Percentiles rank a stretch among this genome's conserved stretches.
Evolutionary conservation across 176 grass and related monocot genomes (phyloP).

Genomic region (Bromus sterilis): DNA sequence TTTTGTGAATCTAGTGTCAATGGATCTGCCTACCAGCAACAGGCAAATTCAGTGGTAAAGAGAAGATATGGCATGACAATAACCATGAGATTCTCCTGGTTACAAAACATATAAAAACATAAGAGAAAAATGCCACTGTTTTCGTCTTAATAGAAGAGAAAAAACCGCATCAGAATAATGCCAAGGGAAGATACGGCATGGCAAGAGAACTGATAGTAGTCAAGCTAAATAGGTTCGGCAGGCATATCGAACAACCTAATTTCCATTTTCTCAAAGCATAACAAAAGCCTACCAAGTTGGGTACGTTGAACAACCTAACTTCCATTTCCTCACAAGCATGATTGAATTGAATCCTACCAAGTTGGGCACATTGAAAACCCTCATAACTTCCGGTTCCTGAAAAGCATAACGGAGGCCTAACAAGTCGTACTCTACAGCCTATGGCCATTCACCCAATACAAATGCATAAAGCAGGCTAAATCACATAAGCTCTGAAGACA

Average conservation of each 20-base stretch:
- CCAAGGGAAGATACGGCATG: neutral
- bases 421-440: too few species aligned
- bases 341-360: neutral
- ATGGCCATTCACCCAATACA: too few species aligned
- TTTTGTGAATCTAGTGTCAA: neutral
- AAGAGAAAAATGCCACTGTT: too few species aligned
- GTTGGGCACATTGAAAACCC: neutral
- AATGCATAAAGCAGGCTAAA: too few species aligned
- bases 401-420: neutral
- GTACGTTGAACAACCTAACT: neutral
- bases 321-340: neutral
- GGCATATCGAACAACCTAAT: neutral
- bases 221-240: neutral
- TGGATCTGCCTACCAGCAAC: neutral
- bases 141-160: too few species aligned
- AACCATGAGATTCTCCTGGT: neutral
- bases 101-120: neutral
- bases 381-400: neutral
- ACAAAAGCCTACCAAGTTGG: neutral
- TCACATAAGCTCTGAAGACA: too few species aligned
- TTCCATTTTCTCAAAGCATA: neutral
- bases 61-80: neutral
- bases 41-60: neutral
- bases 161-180: neutral
- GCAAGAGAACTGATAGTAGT: neutral